Evolutionary conservation across 176 grass and related monocot species (phyloP), one percentile per base, ranked within the genome.

Genomic region (Chrysopogon serrulatus): DNA sequence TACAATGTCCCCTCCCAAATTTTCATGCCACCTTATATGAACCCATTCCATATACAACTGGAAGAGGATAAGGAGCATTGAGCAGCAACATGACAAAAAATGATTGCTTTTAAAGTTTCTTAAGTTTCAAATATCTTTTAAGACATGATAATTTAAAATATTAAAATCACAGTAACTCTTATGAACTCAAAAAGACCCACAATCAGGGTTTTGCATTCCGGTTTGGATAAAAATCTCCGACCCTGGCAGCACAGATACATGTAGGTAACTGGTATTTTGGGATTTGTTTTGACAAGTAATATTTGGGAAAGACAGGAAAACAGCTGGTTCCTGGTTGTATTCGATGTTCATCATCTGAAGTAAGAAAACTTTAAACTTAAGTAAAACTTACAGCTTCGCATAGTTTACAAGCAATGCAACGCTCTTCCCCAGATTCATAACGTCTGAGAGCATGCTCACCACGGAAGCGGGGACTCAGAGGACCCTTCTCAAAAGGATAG

Each of bases 401-500:
- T 71, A 99, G 89, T 83, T 99, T 99, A 72, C 96, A 99, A 53
- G 96, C 96, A 87, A 99, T 99, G 86, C 96, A 99, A 17, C 96
- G 87, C 60, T 99, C 96, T 84, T 99, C 96, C 24, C 96, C 96
- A 90, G 93, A 90, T 56, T 92, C 85, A 75, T 99, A 99, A 53
- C 96, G 93, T 47, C 96, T 89, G 64, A 99, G 89, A 81, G 96
- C 96, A 84, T 99, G 96, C 75, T 99, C 96, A 71, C 96, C 96
- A 65, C 96, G 91, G 85, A 99, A 99, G 67, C 96, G 93, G 31
- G 96, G 96, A 62, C 96, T 99, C 74, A 99, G 56, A 85, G 96
- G 96, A 71, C 96, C 96, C 89, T 99, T 99, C 86, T 99, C 96
- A 87, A 99, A 99, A 37, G 96, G 96, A 74, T 99, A 99, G 79